These are phyloP conservation scores for Trichoderma atroviride DNA, from an alignment of 2,329 filamentous ascomycete species.

Conservation along the genomic window DNA sequence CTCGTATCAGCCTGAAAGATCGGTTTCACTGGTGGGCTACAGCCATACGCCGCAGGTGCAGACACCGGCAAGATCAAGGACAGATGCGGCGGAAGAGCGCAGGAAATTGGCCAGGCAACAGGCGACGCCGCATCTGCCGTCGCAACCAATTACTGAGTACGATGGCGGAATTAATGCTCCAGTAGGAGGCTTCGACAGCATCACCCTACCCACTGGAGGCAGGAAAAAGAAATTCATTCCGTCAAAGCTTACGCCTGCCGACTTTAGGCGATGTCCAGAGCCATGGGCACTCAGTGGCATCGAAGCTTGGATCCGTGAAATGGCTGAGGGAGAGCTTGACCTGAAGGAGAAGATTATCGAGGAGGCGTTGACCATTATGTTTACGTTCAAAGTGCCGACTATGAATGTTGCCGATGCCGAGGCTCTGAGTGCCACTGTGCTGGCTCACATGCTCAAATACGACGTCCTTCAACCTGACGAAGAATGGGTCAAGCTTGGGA, in stretches of 20 bases:
- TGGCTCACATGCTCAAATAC: slow-evolving; percentile 76
- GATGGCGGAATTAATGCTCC: slow-evolving; percentile 56
- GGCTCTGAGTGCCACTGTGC: slow-evolving; percentile 74
- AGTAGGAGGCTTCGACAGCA: slow-evolving; percentile 73
- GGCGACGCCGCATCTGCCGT: slow-evolving; percentile 51
- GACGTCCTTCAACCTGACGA: slow-evolving; percentile 84
- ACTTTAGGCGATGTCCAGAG: slow-evolving; percentile 83
- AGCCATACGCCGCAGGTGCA: slow-evolving; percentile 77
- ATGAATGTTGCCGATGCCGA: slow-evolving; percentile 99
- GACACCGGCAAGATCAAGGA: slow-evolving; percentile 88
- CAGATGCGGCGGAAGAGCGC: slow-evolving; percentile 79
- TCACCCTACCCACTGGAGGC: slow-evolving; percentile 76
- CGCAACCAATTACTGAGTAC: slow-evolving; percentile 53
- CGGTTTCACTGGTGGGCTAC: slow-evolving; percentile 81
- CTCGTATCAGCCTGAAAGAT: slow-evolving; percentile 62
- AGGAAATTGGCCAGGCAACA: slow-evolving; percentile 57
- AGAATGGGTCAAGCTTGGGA: slow-evolving; percentile 95
- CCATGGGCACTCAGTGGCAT: slow-evolving; percentile 94
- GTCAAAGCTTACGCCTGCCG: slow-evolving; percentile 75
- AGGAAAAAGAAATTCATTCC: slow-evolving; percentile 84
- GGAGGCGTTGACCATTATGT: slow-evolving; percentile 84
- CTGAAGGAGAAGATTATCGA: slow-evolving; percentile 81
- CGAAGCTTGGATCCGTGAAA: slow-evolving; percentile 79
- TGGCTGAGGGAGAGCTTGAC: slow-evolving; percentile 90
- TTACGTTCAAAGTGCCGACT: slow-evolving; percentile 92